Percentiles rank a stretch among this genome's conserved stretches.
Evolutionary conservation across 805 yeast genomes (phyloP).

Genomic region (Candida golubevii): DNA sequence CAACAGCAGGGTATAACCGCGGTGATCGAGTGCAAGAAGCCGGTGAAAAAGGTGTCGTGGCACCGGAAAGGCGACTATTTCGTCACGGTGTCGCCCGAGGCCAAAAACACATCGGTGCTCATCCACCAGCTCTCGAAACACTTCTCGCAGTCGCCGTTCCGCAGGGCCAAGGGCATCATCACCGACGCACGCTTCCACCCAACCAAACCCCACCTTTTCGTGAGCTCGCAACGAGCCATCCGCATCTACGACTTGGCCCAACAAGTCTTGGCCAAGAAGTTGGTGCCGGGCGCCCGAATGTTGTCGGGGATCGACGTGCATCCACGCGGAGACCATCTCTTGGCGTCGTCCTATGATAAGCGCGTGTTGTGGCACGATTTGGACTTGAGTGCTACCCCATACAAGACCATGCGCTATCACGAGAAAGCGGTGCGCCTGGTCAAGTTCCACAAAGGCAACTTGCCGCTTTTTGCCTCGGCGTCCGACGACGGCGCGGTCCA

Average conservation of each 20-base stretch:
- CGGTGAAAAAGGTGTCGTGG: constrained; percentile 85
- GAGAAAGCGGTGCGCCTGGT: constrained; percentile 90
- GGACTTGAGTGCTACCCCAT: constrained; percentile 84
- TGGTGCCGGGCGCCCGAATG: constrained; percentile 96
- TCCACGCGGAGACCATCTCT: constrained; percentile 91
- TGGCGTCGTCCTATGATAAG: constrained; percentile 91
- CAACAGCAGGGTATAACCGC: constrained; percentile 64
- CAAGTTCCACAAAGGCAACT: constrained; percentile 74
- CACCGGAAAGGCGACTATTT: constrained; percentile 97
- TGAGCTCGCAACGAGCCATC: constrained; percentile 88
- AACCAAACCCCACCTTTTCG: constrained; percentile 87
- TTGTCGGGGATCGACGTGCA: constrained; percentile 87
- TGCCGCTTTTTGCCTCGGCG: constrained; percentile 91
- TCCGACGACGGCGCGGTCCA: constrained; percentile 92
- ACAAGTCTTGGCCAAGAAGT: constrained; percentile 77
- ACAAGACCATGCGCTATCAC: constrained; percentile 92
- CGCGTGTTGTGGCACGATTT: constrained; percentile 96
- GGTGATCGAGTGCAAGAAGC: constrained; percentile 59
- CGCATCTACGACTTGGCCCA: constrained; percentile 86
- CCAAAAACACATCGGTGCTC: constrained; percentile 80
- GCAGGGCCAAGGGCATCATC: constrained; percentile 85
- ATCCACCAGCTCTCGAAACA: constrained; percentile 95
- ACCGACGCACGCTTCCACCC: constrained; percentile 98
- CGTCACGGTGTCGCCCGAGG: constrained; percentile 93
- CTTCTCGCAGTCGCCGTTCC: constrained; percentile 92